Base-by-base conservation (phyloP, 345 rosid genomes). In the Toxicodendron radicans region DNA sequence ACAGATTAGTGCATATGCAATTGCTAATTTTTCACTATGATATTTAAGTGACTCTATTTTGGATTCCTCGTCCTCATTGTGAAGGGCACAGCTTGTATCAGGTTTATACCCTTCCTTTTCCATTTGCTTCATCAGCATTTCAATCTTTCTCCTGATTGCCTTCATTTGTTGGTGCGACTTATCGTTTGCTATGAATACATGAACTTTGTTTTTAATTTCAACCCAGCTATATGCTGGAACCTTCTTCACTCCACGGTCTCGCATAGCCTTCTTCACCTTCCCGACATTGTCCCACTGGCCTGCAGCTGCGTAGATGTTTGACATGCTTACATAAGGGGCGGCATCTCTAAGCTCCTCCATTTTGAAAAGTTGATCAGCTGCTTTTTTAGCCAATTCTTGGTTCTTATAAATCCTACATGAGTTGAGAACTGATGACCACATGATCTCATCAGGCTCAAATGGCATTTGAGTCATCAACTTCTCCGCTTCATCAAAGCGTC, bases 331-430 rank as follows among this genome's bases (percentile, higher is more conserved):
- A 75, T 87, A 93, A 27, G 97, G 75, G 1, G 97, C 89, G 5
- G 92, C 97, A 79, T 95, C 91, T 75, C 97, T 86, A 45, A 91
- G 94, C 77, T 73, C 80, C 74, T 87, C 88, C 92, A 91, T 92
- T 10, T 65, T 70, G 62, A 92, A 92, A 64, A 95, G 91, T 60
- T 83, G 32, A 23, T 81, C 73, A 41, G 97, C 92, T 66, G 97
- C 97, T 86, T 74, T 87, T 81, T 70, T 74, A 23, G 97, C 99
- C 58, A 90, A 75, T 76, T 80, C 80, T 52, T 77, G 86, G 78
- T 95, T 92, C 80, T 83, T 95, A 79, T 92, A 92, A 75, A 95
- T 95, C 85, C 92, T 85, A 66, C 98, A 92, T 0, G 97, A 89
- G 78, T 92, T 95, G 76, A 95, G 77, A 74, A 92, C 81, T 0